Evolutionary conservation across 768 basidiomycete species (phyloP).

Genomic region (Tubosaeta sp.): DNA sequence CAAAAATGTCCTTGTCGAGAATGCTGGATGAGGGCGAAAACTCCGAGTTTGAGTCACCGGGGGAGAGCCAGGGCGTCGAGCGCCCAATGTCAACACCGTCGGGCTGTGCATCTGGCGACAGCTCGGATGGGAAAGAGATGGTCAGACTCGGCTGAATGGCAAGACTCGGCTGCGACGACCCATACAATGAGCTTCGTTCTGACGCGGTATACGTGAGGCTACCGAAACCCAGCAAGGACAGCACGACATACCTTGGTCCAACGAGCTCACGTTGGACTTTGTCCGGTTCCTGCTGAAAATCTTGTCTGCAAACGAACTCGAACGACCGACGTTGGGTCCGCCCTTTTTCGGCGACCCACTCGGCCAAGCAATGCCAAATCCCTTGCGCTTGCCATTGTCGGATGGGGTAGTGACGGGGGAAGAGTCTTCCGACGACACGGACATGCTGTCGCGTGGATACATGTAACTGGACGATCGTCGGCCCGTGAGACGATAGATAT

Average conservation of each 20-base stretch:
- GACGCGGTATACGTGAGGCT: background rate
- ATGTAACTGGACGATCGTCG: slow-evolving; percentile 37
- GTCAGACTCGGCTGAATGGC: slow-evolving; percentile 22
- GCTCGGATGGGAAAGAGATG: slow-evolving; percentile 18
- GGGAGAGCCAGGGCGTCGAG: slow-evolving; percentile 49
- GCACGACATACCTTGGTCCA: slow-evolving; percentile 38
- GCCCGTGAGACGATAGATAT: slow-evolving; percentile 43
- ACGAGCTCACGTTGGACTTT: slow-evolving; percentile 47
- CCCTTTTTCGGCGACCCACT: slow-evolving; percentile 51
- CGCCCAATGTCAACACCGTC: slow-evolving; percentile 22
- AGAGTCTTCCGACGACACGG: slow-evolving; percentile 68
- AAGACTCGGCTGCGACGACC: slow-evolving; percentile 22
- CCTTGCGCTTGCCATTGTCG: slow-evolving; percentile 34
- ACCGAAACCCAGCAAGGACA: background rate
- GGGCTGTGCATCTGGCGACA: slow-evolving; percentile 14
- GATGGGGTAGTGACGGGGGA: slow-evolving; percentile 57
- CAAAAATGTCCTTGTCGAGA: slow-evolving; percentile 60
- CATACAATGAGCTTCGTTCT: slow-evolving; percentile 29
- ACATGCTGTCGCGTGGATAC: slow-evolving; percentile 56
- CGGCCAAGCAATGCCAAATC: slow-evolving; percentile 43
- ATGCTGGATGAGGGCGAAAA: slow-evolving; percentile 35
- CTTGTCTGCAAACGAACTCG: slow-evolving; percentile 58
- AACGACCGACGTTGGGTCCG: slow-evolving; percentile 37
- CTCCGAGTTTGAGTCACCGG: slow-evolving; percentile 35
- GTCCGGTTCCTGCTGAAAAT: slow-evolving; percentile 53